phyloP scores from a whole-genome alignment of 2,329 filamentous ascomycete species.

The Xylariomycetidae sp. region DNA sequence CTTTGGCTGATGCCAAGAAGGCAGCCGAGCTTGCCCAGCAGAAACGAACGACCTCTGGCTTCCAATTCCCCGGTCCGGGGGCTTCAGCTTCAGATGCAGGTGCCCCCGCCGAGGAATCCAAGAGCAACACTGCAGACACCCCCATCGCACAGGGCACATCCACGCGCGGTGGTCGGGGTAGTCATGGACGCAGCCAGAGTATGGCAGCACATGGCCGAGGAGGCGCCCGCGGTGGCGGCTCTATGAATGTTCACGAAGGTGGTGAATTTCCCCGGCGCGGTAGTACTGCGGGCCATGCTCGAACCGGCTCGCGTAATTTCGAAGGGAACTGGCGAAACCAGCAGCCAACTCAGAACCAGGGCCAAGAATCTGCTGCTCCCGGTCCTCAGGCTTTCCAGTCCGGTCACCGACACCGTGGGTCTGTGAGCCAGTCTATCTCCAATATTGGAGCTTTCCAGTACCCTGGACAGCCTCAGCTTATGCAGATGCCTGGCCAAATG shows the following conservation, averaged over 20 bases:
- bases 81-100: slow-evolving; percentile 53
- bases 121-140: slow-evolving; percentile 39
- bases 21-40: slow-evolving; percentile 94
- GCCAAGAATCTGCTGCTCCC: slow-evolving; percentile 51
- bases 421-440: slow-evolving; percentile 79
- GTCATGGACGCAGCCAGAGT: slow-evolving; percentile 78
- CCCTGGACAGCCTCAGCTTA: slow-evolving; percentile 75
- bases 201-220: slow-evolving; percentile 75
- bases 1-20: slow-evolving; percentile 93
- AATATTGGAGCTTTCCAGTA: slow-evolving; percentile 86
- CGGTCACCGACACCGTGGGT: slow-evolving; percentile 79
- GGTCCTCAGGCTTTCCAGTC: slow-evolving; percentile 78
- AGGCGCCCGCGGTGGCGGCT: slow-evolving; percentile 59
- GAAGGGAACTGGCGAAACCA: slow-evolving; percentile 95
- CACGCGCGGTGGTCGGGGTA: slow-evolving; percentile 49
- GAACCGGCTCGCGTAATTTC: slow-evolving; percentile 86
- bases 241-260: slow-evolving; percentile 36
- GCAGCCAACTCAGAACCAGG: slow-evolving; percentile 55
- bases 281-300: slow-evolving; percentile 63
- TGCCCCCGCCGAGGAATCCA: slow-evolving; percentile 51
- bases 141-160: slow-evolving; percentile 36
- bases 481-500: slow-evolving; percentile 82
- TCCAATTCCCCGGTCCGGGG: slow-evolving; percentile 83
- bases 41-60: slow-evolving; percentile 87
- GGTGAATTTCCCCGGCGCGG: slow-evolving; percentile 71